Base-by-base conservation (phyloP, 805 yeast species). In the Maudiozyma serrabonitensis region DNA sequence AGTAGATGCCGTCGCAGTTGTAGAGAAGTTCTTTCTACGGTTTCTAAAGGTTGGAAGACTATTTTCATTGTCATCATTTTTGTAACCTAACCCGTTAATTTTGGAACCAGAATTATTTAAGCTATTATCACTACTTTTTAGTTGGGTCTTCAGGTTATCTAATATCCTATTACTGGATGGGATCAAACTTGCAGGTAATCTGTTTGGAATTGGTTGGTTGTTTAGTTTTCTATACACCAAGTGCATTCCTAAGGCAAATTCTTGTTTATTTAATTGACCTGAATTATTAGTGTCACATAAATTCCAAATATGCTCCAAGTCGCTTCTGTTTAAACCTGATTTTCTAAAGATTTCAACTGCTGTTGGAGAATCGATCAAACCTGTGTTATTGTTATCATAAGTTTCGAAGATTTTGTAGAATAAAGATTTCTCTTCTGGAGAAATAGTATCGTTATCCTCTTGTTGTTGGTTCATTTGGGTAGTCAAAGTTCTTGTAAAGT, bases 211-310 rank as follows among this genome's bases (percentile, higher is more conserved):
- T n/a, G 84, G 87, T 54, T 79, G 80, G 2, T 97, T 97, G 61
- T 89, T 90, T 62, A 91, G 71, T 54, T 91, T 78, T 65, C 96
- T 79, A 69, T 93, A 91, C 42, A 91, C 91, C 51, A 91, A 74
- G 73, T 95, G 97, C 98, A 91, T 93, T 32, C 98, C 97, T 35
- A 93, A 89, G 0, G 96, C 84, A 70, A 91, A 93, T 66, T 88
- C 95, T 64, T 91, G 96, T 59, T 80, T 81, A 64, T 87, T 86
- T 56, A 91, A 78, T 62, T 79, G 81, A 4, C 97, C 96, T 49
- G 84, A 76, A 64, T 89, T 85, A 49, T 82, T 81, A 15, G 82
- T 77, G 64, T 93, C 98, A 49, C 90, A 79, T 56, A 91, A 74
- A 45, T 80, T 86, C 99, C 99, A 91, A 54, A 93, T 89, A 41